Evolutionary conservation across 202 grass and related monocot species (phyloP).

Genomic region (Setaria italica): DNA sequence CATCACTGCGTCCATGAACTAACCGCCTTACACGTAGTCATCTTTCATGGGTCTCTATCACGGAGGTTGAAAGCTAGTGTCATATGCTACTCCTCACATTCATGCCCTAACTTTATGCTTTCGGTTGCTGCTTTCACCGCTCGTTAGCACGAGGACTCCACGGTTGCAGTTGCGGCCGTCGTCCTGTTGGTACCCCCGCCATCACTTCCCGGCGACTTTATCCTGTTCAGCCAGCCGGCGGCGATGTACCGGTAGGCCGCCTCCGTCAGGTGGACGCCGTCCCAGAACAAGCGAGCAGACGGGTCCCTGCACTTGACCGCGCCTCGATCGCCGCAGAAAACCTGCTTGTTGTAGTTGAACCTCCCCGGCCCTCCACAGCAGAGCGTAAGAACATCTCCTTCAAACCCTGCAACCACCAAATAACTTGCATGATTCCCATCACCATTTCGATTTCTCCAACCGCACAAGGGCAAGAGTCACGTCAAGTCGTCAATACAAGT

Average conservation of each 20-base stretch:
- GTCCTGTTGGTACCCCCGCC: background rate
- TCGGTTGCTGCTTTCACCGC: background rate
- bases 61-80: no score
- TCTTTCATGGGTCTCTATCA: no score
- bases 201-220: background rate
- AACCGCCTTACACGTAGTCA: no score
- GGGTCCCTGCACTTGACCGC: constrained; percentile 40
- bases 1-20: no score
- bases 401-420: constrained; percentile 48
- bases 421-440: no score
- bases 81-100: background rate
- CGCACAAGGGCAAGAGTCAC: background rate
- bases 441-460: background rate
- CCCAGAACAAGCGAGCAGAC: constrained; percentile 57
- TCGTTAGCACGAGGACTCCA: background rate
- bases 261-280: constrained; percentile 66
- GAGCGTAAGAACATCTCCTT: constrained; percentile 35
- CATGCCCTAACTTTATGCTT: background rate
- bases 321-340: constrained; percentile 44
- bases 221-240: constrained; percentile 45
- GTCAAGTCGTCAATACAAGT: background rate
- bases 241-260: constrained; percentile 54
- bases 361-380: constrained; percentile 66
- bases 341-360: background rate
- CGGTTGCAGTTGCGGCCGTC: background rate